Percentiles rank a stretch among this genome's conserved stretches.
phyloP scores from a whole-genome alignment of 306 rosid species.

The Malus domestica region ASM211411v1 NC_041802.1:16841501-16842000 shows the following conservation, averaged over 20 bases:
- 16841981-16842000: conserved; percentile 33
- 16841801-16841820: conserved; percentile 1
- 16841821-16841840: not conserved
- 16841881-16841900: not conserved
- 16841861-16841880: not conserved
- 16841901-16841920: not conserved
- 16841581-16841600: conserved; percentile 35
- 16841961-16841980: conserved; percentile 57
- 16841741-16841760: not conserved
- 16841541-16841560: conserved; percentile 93
- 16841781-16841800: not conserved
- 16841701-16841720: not conserved
- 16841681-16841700: not conserved
- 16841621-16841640: conserved; percentile 4
- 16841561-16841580: conserved; percentile 66
- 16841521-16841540: conserved; percentile 56
- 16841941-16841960: conserved; percentile 63
- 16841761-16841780: not conserved
- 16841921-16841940: not conserved
- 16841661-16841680: conserved; percentile 2
- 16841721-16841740: not conserved
- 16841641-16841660: not conserved
- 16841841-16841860: not conserved
- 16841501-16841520: conserved; percentile 51
- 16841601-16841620: conserved; percentile 40